Conservation (phyloP, 257 asterid species). For the Mentha longifolia region DNA sequence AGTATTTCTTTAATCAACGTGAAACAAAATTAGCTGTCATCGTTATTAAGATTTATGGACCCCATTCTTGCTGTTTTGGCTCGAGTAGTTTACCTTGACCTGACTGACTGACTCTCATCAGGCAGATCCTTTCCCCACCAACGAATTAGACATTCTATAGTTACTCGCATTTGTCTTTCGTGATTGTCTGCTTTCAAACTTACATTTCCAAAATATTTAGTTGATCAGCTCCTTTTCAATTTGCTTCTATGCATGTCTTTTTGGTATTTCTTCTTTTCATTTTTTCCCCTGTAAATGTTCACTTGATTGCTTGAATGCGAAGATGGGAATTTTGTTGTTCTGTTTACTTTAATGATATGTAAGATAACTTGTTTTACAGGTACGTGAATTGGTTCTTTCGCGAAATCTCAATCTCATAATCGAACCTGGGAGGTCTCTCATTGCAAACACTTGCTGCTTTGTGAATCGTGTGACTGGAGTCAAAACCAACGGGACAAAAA, state of each 20-base stretch:
- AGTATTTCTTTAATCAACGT: neutral
- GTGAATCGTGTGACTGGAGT: constrained; percentile 94
- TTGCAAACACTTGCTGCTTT: constrained; percentile 96
- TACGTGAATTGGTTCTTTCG: constrained; percentile 81
- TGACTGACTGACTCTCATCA: no score
- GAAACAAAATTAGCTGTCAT: neutral
- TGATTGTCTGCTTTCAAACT: no score
- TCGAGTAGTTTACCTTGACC: no score
- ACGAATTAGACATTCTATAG: no score
- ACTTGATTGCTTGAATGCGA: neutral
- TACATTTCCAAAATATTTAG: no score
- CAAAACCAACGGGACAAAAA: constrained; percentile 89
- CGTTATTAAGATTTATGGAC: no score
- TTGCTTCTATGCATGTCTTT: no score
- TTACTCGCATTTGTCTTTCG: no score
- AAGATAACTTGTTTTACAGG: constrained; percentile 51
- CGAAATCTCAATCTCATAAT: constrained; percentile 86
- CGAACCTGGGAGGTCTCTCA: constrained; percentile 93
- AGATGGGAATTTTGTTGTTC: neutral
- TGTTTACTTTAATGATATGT: neutral
- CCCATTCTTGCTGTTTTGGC: no score
- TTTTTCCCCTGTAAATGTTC: no score
- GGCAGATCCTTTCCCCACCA: no score
- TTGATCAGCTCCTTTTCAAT: no score
- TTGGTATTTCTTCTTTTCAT: neutral